These are phyloP conservation scores for Fusarium newnesense DNA, from an alignment of 2,329 filamentous ascomycete genomes.

Conservation along the genomic window DNA sequence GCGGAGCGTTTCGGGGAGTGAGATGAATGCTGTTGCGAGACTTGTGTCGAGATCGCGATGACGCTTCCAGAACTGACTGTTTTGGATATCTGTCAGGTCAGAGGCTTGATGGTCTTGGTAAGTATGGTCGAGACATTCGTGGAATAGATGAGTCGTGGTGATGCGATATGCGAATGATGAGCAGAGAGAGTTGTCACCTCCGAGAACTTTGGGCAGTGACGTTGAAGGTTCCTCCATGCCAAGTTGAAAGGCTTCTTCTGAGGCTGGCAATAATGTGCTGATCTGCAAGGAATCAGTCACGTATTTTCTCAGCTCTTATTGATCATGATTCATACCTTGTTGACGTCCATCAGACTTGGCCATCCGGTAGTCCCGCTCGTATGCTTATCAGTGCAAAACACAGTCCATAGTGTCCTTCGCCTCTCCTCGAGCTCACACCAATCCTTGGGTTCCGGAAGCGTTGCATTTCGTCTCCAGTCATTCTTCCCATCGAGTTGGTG, in stretches of 20 bases:
- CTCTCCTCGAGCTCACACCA: constrained; percentile 81
- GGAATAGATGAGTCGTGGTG: constrained; percentile 79
- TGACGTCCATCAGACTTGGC: constrained; percentile 81
- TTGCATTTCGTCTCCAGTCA: constrained; percentile 71
- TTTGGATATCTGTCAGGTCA: constrained; percentile 59
- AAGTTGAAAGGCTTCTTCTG: constrained; percentile 77
- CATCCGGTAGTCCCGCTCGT: constrained; percentile 87
- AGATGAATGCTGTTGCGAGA: constrained; percentile 77
- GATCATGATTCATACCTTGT: constrained; percentile 53
- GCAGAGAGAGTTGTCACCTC: constrained; percentile 58
- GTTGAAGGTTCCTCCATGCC: constrained; percentile 70
- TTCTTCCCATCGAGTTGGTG: constrained; percentile 75
- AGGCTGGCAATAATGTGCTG: constrained; percentile 77
- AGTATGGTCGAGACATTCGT: constrained; percentile 77
- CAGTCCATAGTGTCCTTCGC: constrained; percentile 82
- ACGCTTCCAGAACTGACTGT: constrained; percentile 77
- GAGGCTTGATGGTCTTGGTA: constrained; percentile 70
- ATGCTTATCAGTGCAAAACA: constrained; percentile 82
- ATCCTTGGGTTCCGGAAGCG: constrained; percentile 75
- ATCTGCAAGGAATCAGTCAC: constrained; percentile 56
- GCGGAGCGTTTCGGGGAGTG: constrained; percentile 75
- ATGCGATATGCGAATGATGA: constrained; percentile 77
- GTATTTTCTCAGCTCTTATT: background rate
- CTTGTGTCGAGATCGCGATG: constrained; percentile 82
- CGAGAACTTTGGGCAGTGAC: constrained; percentile 70